Evolutionary conservation across 1,284 basidiomycete genomes (phyloP).

Genomic region (Microbotryum lychnidis-dioicae): DNA sequence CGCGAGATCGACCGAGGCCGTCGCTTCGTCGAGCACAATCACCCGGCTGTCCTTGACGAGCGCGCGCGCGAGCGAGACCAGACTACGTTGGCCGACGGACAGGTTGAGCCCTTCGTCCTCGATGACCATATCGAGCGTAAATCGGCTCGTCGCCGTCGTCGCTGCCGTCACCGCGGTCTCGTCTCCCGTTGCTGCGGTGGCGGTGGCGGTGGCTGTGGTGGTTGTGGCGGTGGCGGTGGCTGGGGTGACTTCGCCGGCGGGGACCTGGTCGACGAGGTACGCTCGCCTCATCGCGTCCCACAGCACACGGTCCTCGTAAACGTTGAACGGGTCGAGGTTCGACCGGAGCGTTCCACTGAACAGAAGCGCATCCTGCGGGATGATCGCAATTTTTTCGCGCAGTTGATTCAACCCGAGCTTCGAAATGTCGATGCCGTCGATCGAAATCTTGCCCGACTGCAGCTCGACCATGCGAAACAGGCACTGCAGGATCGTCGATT

Average conservation of each 20-base stretch:
- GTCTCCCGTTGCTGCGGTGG: too few relatives aligned
- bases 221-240: background rate
- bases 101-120: slow-evolving; percentile 81
- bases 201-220: background rate
- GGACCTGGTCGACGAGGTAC: slow-evolving; percentile 31
- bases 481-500: slow-evolving; percentile 71
- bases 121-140: slow-evolving; percentile 68
- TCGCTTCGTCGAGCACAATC: slow-evolving; percentile 55
- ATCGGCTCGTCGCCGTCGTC: slow-evolving; percentile 36
- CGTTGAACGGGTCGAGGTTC: slow-evolving; percentile 78
- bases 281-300: slow-evolving; percentile 37
- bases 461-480: slow-evolving; percentile 84
- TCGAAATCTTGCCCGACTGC: slow-evolving; percentile 61
- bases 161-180: too few relatives aligned
- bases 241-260: background rate
- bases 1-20: slow-evolving; percentile 54
- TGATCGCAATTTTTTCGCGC: slow-evolving; percentile 54
- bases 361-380: slow-evolving; percentile 74
- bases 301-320: slow-evolving; percentile 57
- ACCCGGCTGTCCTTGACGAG: slow-evolving; percentile 68
- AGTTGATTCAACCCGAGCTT: slow-evolving; percentile 78
- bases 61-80: slow-evolving; percentile 73
- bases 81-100: slow-evolving; percentile 56
- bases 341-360: slow-evolving; percentile 80
- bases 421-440: slow-evolving; percentile 84